Percentiles rank a stretch among this genome's conserved stretches.
These are phyloP conservation scores for Paecilomyces formosus DNA, from an alignment of 2,329 filamentous ascomycete genomes.

Conservation along the genomic window DNA sequence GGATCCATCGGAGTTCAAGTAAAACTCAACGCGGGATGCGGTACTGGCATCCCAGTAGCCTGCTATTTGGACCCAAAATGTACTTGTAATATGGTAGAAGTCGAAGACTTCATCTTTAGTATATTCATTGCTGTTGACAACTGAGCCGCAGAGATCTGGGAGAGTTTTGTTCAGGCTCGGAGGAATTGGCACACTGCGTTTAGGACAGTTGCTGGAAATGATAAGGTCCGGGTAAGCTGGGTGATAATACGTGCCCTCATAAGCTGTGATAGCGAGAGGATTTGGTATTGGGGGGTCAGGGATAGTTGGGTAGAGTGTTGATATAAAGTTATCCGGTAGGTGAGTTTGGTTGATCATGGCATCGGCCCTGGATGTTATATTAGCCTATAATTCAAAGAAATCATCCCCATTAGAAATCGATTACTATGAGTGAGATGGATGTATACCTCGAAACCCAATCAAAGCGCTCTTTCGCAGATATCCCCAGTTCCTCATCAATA, in stretches of 20 bases:
- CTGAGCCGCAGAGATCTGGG: not conserved
- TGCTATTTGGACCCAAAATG: not conserved
- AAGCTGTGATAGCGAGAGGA: constrained; percentile 3
- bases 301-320: constrained; percentile 9
- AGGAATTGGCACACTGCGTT: not conserved
- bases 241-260: constrained; percentile 3
- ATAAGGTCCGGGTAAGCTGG: not conserved
- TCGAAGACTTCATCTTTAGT: not conserved
- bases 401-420: not conserved
- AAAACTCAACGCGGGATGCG: not conserved
- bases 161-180: no score
- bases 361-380: not conserved
- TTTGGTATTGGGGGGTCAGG: constrained; percentile 5
- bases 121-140: not conserved
- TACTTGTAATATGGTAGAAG: not conserved
- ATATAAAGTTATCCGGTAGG: not conserved
- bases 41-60: not conserved
- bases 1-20: not conserved
- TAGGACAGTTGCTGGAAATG: not conserved
- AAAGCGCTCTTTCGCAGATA: constrained; percentile 4
- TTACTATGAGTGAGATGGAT: not conserved
- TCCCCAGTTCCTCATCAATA: constrained; percentile 5
- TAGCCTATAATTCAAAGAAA: not conserved
- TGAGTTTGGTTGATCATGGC: not conserved
- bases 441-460: not conserved